A percentile compares a stretch with the other conserved stretches of the same genome.
Evolutionary conservation across 768 basidiomycete genomes (phyloP).

Genomic region (Macrolepiota fuliginosa): DNA sequence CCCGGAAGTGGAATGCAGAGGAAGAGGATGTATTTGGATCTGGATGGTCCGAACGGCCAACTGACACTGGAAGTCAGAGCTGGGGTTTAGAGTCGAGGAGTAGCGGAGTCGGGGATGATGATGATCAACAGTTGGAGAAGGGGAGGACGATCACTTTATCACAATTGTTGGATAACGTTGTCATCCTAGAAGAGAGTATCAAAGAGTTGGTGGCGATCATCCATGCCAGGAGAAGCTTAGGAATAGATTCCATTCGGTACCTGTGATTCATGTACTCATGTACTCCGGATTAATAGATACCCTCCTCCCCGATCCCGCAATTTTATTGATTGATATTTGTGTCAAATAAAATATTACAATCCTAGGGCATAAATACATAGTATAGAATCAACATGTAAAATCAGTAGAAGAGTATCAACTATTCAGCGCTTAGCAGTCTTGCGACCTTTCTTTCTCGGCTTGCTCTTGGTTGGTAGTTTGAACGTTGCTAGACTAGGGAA

Average conservation of each 20-base stretch:
- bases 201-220: conserved; percentile 89
- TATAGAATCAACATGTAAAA: background rate
- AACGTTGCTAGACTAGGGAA: conserved; percentile 40
- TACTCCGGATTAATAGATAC: background rate
- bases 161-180: conserved; percentile 87
- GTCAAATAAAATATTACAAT: background rate
- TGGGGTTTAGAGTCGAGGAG: conserved; percentile 12
- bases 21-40: conserved; percentile 74
- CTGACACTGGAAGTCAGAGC: background rate
- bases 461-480: conserved; percentile 21
- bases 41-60: conserved; percentile 37
- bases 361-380: background rate
- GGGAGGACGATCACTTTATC: conserved; percentile 66
- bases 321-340: background rate
- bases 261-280: conserved; percentile 37
- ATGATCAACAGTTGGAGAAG: conserved; percentile 29
- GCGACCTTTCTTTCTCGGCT: conserved; percentile 18
- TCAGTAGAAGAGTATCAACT: background rate
- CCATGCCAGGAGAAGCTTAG: conserved; percentile 78
- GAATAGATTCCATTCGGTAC: conserved; percentile 80
- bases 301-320: background rate
- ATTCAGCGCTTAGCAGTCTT: background rate
- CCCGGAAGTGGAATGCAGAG: conserved; percentile 49
- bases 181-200: conserved; percentile 91
- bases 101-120: conserved; percentile 25